Percentiles rank a stretch among this genome's conserved stretches.
phyloP scores from a whole-genome alignment of 2,329 filamentous ascomycete species.

The Leptographium galeiforme region DNA sequence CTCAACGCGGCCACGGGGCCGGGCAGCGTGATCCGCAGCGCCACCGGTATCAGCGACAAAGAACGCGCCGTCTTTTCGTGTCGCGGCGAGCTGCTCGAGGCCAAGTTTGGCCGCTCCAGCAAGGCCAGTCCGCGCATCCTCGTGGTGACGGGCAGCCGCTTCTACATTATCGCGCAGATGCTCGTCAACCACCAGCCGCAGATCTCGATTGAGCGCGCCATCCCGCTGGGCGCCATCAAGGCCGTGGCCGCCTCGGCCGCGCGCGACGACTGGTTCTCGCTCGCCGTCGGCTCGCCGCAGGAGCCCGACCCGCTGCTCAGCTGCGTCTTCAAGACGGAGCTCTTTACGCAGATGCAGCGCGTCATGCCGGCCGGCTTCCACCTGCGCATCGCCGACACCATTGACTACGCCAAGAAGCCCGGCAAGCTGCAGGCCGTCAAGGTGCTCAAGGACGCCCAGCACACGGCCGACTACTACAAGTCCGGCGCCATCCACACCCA shows the following conservation, averaged over 20 bases:
- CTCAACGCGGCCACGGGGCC: slow-evolving; percentile 68
- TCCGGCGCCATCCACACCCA: slow-evolving; percentile 81
- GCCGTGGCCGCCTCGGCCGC: slow-evolving; percentile 68
- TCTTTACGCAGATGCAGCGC: slow-evolving; percentile 82
- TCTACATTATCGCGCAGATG: slow-evolving; percentile 79
- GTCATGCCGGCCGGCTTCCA: slow-evolving; percentile 69
- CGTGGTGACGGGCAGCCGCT: slow-evolving; percentile 70
- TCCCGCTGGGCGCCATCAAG: slow-evolving; percentile 79
- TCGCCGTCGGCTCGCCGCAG: slow-evolving; percentile 78
- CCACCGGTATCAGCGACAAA: slow-evolving; percentile 55
- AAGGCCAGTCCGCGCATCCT: slow-evolving; percentile 80
- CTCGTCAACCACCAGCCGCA: slow-evolving; percentile 70
- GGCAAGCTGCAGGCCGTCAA: slow-evolving; percentile 84
- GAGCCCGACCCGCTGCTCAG: slow-evolving; percentile 88
- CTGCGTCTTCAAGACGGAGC: slow-evolving; percentile 91
- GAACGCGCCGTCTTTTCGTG: slow-evolving; percentile 82
- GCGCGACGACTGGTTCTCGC: slow-evolving; percentile 93
- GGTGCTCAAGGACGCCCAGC: slow-evolving; percentile 72
- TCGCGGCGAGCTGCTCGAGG: slow-evolving; percentile 76
- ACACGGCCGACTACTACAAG: slow-evolving; percentile 78
- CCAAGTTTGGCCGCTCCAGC: slow-evolving; percentile 92
- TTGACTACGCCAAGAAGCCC: slow-evolving; percentile 97
- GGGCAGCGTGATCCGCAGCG: slow-evolving; percentile 66
- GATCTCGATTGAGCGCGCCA: slow-evolving; percentile 67
- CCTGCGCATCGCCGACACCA: slow-evolving; percentile 67